A percentile compares a stretch with the other conserved stretches of the same genome.
Evolutionary conservation across 805 yeast species (phyloP).

Genomic region (Pichia deserticola): DNA sequence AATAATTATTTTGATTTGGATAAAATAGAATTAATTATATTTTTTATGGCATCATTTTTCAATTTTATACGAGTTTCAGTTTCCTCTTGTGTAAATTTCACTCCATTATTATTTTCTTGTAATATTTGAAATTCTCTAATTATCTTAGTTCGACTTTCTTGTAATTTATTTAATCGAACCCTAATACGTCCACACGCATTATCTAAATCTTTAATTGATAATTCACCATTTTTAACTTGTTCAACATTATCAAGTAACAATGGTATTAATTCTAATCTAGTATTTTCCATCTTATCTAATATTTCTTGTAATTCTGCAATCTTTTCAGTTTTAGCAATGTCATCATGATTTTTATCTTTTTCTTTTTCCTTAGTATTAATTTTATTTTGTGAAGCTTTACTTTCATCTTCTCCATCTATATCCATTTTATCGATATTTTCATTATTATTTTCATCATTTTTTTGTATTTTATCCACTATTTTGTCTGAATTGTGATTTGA

Average conservation of each 20-base stretch:
- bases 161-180: conserved; percentile 31
- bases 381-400: neutral
- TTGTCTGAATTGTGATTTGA: neutral
- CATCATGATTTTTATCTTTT: neutral
- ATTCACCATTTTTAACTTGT: conserved; percentile 31
- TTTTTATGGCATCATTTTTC: neutral
- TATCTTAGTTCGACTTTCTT: conserved; percentile 35
- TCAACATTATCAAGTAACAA: conserved; percentile 34
- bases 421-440: neutral
- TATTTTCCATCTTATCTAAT: conserved; percentile 21
- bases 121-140: conserved; percentile 24
- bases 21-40: neutral
- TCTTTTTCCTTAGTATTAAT: neutral
- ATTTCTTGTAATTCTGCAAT: neutral
- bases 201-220: conserved; percentile 37
- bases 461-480: neutral
- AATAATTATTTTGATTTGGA: too few species aligned
- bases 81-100: neutral
- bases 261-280: conserved; percentile 32
- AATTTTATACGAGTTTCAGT: neutral
- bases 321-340: neutral
- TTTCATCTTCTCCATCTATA: neutral
- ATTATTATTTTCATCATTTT: too few species aligned
- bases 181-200: conserved; percentile 40
- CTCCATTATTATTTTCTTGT: conserved; percentile 26